These are phyloP conservation scores for Salinomyces thailandicus DNA, from an alignment of 2,329 filamentous ascomycete genomes.

Conservation along the genomic window DNA sequence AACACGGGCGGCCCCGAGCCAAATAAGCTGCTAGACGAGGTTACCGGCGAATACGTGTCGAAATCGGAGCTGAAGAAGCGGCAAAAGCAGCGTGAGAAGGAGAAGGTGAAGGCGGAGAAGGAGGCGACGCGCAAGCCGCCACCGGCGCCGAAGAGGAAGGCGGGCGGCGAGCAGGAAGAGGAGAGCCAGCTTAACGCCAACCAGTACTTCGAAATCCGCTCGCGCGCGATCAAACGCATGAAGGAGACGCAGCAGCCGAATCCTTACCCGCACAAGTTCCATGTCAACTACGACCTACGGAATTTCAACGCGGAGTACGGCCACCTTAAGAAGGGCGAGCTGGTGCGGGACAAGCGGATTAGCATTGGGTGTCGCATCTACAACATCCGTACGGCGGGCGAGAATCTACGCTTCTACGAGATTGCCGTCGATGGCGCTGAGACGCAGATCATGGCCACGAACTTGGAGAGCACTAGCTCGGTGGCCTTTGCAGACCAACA, in stretches of 20 bases:
- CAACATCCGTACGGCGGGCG: conserved; percentile 69
- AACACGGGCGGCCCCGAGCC: conserved; percentile 12
- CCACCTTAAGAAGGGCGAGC: conserved; percentile 79
- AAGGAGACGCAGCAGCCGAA: conserved; percentile 63
- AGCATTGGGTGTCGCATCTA: conserved; percentile 79
- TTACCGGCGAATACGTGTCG: conserved; percentile 71
- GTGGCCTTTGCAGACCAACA: conserved; percentile 78
- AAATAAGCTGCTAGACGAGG: conserved; percentile 75
- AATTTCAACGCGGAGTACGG: conserved; percentile 71
- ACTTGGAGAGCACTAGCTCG: conserved; percentile 61
- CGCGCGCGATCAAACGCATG: conserved; percentile 66
- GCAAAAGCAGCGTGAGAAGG: conserved; percentile 79
- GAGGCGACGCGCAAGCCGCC: conserved; percentile 54
- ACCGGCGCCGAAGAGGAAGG: conserved; percentile 50
- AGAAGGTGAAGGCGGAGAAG: conserved; percentile 82
- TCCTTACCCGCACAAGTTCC: conserved; percentile 90
- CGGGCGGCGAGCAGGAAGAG: conserved; percentile 50
- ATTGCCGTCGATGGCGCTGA: conserved; percentile 63
- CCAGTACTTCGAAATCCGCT: conserved; percentile 97
- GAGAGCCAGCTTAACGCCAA: conserved; percentile 66
- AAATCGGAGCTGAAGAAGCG: conserved; percentile 71
- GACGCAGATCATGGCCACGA: conserved; percentile 87
- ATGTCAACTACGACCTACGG: conserved; percentile 70
- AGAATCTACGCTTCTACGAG: conserved; percentile 89
- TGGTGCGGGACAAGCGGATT: conserved; percentile 62